Evolutionary conservation across 129 eudicot genomes (phyloP).

Genomic region (Saposhnikovia divaricata): DNA sequence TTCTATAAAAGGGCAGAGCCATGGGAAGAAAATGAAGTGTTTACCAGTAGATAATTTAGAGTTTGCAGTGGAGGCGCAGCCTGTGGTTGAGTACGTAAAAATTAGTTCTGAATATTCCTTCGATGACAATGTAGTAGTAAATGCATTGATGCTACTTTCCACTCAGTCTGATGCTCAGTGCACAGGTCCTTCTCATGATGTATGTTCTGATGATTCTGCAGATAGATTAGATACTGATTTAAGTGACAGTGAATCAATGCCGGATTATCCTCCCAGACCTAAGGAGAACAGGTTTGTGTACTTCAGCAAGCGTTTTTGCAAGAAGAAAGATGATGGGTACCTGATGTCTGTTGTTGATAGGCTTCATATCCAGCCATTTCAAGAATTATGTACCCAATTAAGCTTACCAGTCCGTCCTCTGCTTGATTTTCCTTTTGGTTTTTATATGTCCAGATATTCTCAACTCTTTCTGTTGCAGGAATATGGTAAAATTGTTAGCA

Average conservation of each 20-base stretch:
- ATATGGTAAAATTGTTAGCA: too few relatives aligned
- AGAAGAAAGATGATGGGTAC: conserved; percentile 14
- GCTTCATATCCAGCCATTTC: not conserved
- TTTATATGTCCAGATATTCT: not conserved
- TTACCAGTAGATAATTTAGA: conserved; percentile 21
- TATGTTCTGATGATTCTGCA: not conserved
- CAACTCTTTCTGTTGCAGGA: too few relatives aligned
- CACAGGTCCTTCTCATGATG: conserved; percentile 33
- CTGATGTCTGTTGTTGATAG: not conserved
- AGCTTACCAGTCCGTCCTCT: conserved; percentile 29
- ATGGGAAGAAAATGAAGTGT: not conserved
- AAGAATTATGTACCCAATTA: conserved; percentile 17
- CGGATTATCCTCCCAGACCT: conserved; percentile 29
- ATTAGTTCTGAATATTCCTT: conserved; percentile 24
- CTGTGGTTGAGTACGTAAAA: conserved; percentile 23
- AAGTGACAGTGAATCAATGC: conserved; percentile 17
- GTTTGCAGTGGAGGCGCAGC: conserved; percentile 30
- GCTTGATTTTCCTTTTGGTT: conserved; percentile 28
- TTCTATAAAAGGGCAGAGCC: conserved; percentile 25
- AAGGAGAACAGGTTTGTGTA: conserved; percentile 44
- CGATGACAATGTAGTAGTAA: conserved; percentile 60
- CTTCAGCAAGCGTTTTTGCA: conserved; percentile 48
- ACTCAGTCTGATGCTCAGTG: conserved; percentile 90
- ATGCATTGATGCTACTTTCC: conserved; percentile 93
- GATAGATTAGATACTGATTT: conserved; percentile 16